phyloP scores from a whole-genome alignment of 352 stramenopile species.

The Phytophthora hibernalis region DNA sequence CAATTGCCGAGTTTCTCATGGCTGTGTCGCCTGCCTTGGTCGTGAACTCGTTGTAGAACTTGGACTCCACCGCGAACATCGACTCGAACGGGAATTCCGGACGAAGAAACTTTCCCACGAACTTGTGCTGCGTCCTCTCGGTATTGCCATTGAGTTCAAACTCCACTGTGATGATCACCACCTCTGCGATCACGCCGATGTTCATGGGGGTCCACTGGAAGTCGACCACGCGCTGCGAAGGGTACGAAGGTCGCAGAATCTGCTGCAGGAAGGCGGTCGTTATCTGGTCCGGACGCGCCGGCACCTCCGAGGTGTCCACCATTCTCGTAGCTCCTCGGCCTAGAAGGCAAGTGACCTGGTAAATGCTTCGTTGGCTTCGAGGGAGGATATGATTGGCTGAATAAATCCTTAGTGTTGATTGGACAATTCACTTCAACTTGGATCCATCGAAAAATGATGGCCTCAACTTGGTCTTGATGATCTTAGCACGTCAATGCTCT shows the following conservation, averaged over 20 bases:
- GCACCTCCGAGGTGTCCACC: slow-evolving; percentile 28
- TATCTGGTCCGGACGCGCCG: slow-evolving; percentile 46
- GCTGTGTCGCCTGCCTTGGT: slow-evolving; percentile 18
- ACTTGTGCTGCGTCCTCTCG: slow-evolving; percentile 30
- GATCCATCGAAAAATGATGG: too few relatives aligned
- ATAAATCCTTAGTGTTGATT: too few relatives aligned
- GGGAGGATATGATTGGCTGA: slow-evolving; percentile 25
- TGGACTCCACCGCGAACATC: slow-evolving; percentile 85
- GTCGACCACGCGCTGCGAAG: slow-evolving; percentile 37
- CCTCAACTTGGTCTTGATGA: too few relatives aligned
- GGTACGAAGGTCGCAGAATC: slow-evolving; percentile 33
- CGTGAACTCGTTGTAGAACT: slow-evolving; percentile 68
- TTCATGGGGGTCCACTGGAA: slow-evolving; percentile 78
- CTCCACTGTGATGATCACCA: slow-evolving; percentile 56
- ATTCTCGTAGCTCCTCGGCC: slow-evolving; percentile 7
- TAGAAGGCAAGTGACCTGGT: slow-evolving; percentile 8
- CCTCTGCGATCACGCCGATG: slow-evolving; percentile 80
- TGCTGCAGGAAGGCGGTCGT: slow-evolving; percentile 63
- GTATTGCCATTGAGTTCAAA: slow-evolving; percentile 30
- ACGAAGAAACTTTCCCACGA: slow-evolving; percentile 81
- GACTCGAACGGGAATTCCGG: slow-evolving; percentile 82
- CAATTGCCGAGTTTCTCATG: slow-evolving; percentile 28
- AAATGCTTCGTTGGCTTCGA: background rate
- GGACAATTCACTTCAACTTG: slow-evolving; percentile 15
- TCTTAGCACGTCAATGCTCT: too few relatives aligned